Evolutionary conservation across 805 yeast species (phyloP).

Genomic region (Yamadazyma takamatsuzukensis): DNA sequence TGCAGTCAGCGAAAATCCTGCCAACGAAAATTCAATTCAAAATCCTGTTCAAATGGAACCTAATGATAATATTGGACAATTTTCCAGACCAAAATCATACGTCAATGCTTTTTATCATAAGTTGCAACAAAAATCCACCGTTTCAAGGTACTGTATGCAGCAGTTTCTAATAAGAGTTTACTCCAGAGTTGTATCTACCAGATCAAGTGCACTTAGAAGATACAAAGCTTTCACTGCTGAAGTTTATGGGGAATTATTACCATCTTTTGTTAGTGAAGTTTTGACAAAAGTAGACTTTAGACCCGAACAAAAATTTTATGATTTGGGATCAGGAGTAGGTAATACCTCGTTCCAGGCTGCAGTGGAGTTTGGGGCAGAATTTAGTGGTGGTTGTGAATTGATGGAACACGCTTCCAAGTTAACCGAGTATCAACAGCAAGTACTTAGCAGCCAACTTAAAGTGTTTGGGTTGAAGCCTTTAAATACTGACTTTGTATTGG

Average conservation of each 20-base stretch:
- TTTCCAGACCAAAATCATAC: constrained; percentile 22
- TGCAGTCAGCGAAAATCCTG: too few relatives aligned
- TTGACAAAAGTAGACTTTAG: constrained; percentile 54
- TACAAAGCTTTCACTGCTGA: constrained; percentile 87
- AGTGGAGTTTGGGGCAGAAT: constrained; percentile 70
- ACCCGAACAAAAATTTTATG: constrained; percentile 63
- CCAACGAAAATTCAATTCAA: too few relatives aligned
- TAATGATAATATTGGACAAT: too few relatives aligned
- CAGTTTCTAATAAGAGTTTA: constrained; percentile 73
- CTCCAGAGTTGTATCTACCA: constrained; percentile 74
- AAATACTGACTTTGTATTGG: constrained; percentile 52
- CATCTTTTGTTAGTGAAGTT: constrained; percentile 66
- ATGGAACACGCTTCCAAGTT: constrained; percentile 78
- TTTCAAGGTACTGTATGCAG: constrained; percentile 47
- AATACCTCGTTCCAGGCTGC: constrained; percentile 90
- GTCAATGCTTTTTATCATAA: constrained; percentile 16
- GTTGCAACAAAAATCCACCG: constrained; percentile 16
- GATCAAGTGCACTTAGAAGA: constrained; percentile 55
- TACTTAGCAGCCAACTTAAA: constrained; percentile 54
- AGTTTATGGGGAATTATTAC: constrained; percentile 89
- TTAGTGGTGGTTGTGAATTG: constrained; percentile 84
- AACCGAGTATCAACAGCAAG: constrained; percentile 56
- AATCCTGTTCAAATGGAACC: too few relatives aligned
- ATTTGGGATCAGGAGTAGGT: constrained; percentile 93
- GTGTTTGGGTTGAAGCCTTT: constrained; percentile 65